A percentile compares a stretch with the other conserved stretches of the same genome.
Evolutionary conservation across 2,329 filamentous ascomycete genomes (phyloP).

Genomic region (Colletotrichum tabaci): DNA sequence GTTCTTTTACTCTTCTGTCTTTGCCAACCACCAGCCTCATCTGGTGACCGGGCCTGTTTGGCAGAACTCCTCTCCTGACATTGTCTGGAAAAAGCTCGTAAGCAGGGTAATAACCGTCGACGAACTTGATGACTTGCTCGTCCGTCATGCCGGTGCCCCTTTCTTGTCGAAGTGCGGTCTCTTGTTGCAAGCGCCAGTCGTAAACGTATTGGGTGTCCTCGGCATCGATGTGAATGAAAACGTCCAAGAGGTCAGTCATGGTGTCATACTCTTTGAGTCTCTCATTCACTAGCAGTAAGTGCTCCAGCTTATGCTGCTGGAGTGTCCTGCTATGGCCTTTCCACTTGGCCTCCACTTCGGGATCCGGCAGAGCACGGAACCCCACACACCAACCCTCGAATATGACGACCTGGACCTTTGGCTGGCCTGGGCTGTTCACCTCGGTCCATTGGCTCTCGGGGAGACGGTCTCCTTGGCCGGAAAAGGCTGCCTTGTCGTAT

Average conservation of each 20-base stretch:
- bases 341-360: slow-evolving; percentile 66
- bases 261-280: slow-evolving; percentile 62
- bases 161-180: slow-evolving; percentile 75
- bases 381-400: slow-evolving; percentile 95
- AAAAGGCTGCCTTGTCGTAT: slow-evolving; percentile 88
- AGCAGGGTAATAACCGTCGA: slow-evolving; percentile 77
- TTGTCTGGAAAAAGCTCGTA: slow-evolving; percentile 79
- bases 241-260: slow-evolving; percentile 66
- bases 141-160: slow-evolving; percentile 86
- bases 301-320: slow-evolving; percentile 62
- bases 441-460: slow-evolving; percentile 73
- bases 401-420: slow-evolving; percentile 75
- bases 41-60: slow-evolving; percentile 66
- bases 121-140: slow-evolving; percentile 83
- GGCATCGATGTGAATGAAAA: slow-evolving; percentile 76
- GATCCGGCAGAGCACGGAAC: slow-evolving; percentile 75
- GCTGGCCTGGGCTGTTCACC: slow-evolving; percentile 67
- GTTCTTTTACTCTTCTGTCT: slow-evolving; percentile 72
- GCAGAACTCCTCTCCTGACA: slow-evolving; percentile 71
- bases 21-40: slow-evolving; percentile 73
- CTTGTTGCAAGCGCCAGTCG: slow-evolving; percentile 86
- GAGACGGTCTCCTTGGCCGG: slow-evolving; percentile 82
- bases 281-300: slow-evolving; percentile 67
- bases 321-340: slow-evolving; percentile 66
- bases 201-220: slow-evolving; percentile 84